Conservation (phyloP, 306 rosid species). For the Arachis hypogaea region DNA sequence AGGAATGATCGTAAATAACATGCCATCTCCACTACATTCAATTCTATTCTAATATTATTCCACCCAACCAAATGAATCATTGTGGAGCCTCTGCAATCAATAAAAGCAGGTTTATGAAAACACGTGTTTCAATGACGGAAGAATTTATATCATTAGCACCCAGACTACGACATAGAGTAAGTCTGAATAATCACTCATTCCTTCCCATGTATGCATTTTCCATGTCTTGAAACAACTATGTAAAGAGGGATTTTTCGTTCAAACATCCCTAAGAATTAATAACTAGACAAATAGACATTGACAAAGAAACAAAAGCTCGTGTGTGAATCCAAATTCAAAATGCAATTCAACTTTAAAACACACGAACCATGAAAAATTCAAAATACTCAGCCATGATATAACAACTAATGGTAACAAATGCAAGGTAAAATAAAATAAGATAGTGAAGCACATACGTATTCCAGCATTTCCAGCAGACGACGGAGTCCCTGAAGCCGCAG, state of each 20-base stretch:
- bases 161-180: background rate
- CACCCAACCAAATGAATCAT: constrained; percentile 33
- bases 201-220: constrained; percentile 19
- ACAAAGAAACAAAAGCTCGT: constrained; percentile 13
- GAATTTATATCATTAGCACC: constrained; percentile 27
- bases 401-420: background rate
- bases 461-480: constrained; percentile 99
- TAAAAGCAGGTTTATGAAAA: constrained; percentile 22
- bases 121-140: constrained; percentile 14
- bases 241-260: constrained; percentile 17
- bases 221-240: constrained; percentile 29
- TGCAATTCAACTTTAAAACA: constrained; percentile 32
- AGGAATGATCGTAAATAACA: constrained; percentile 6
- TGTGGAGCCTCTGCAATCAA: background rate
- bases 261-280: constrained; percentile 26
- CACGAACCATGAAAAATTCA: constrained; percentile 32
- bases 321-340: constrained; percentile 35
- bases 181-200: constrained; percentile 8
- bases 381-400: constrained; percentile 2
- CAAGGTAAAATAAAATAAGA: constrained; percentile 9
- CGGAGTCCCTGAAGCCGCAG: constrained; percentile 96
- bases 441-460: constrained; percentile 67
- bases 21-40: constrained; percentile 29
- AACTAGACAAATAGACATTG: constrained; percentile 1
- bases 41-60: constrained; percentile 4